phyloP scores from a whole-genome alignment of 768 basidiomycete genomes.

The Hypholoma sublateritium region DNA sequence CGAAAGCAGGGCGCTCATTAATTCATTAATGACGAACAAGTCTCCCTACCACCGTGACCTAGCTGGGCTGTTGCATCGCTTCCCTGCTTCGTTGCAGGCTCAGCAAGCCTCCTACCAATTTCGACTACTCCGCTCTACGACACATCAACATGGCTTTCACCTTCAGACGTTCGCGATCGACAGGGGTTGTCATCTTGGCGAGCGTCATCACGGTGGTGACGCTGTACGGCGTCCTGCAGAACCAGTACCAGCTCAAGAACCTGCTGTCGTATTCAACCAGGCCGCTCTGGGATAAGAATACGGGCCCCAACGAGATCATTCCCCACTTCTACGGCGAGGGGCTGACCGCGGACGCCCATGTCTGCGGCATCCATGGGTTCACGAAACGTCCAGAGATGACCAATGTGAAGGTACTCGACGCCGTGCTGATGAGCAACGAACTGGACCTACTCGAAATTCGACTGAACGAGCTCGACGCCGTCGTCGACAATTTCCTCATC shows the following conservation, averaged over 20 bases:
- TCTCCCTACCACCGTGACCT: background rate
- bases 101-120: conserved; percentile 10
- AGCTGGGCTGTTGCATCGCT: background rate
- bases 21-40: background rate
- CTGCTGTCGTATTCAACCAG: conserved; percentile 55
- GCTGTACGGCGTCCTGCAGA: conserved; percentile 37
- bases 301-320: conserved; percentile 46
- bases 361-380: conserved; percentile 59
- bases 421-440: conserved; percentile 63
- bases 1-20: conserved; percentile 13
- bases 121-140: background rate
- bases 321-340: conserved; percentile 60
- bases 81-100: conserved; percentile 19
- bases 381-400: conserved; percentile 28
- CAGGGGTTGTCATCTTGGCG: conserved; percentile 31
- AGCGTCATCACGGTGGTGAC: conserved; percentile 28
- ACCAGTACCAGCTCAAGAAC: conserved; percentile 52
- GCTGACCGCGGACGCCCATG: conserved; percentile 38
- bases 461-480: conserved; percentile 55
- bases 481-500: conserved; percentile 61
- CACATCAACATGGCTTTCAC: conserved; percentile 8
- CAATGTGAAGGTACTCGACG: conserved; percentile 50
- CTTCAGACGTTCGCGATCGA: conserved; percentile 23
- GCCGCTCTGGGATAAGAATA: conserved; percentile 57
- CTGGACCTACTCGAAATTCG: conserved; percentile 64